Evolutionary conservation across 495 filamentous ascomycete species (phyloP).

Genomic region (Arthonia radiata): DNA sequence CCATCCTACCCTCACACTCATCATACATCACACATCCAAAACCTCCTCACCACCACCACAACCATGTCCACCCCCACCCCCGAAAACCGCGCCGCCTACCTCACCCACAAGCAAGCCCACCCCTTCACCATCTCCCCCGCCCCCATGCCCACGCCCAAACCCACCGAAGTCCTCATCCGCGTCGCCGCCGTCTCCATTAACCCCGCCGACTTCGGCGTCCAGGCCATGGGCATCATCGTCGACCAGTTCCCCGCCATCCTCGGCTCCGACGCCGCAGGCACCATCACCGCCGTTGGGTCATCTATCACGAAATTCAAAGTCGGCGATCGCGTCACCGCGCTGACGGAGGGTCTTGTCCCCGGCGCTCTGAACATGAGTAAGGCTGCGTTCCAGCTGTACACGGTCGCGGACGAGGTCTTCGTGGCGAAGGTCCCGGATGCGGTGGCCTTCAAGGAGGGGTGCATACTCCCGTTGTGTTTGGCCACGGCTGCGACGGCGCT

Average conservation of each 20-base stretch:
- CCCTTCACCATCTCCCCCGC: conserved; percentile 13
- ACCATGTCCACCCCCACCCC: conserved; percentile 7
- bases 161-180: conserved; percentile 16
- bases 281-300: conserved; percentile 21
- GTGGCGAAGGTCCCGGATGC: conserved; percentile 3
- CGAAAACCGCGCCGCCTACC: conserved; percentile 3
- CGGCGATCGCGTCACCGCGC: conserved; percentile 20
- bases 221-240: conserved; percentile 8
- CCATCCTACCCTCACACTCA: no score
- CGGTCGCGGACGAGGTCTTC: conserved; percentile 1
- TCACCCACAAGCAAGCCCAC: conserved; percentile 4
- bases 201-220: conserved; percentile 23
- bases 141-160: conserved; percentile 10
- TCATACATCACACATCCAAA: no score
- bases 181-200: conserved; percentile 18
- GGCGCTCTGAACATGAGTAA: not conserved
- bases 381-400: conserved; percentile 8
- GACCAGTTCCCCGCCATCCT: conserved; percentile 22
- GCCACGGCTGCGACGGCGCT: conserved; percentile 7
- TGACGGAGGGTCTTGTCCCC: conserved; percentile 3
- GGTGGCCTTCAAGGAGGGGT: conserved; percentile 5
- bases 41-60: not conserved
- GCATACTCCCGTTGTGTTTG: conserved; percentile 7
- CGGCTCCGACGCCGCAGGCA: conserved; percentile 29
- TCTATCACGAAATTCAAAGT: conserved; percentile 18